These are phyloP conservation scores for Neurospora terricola DNA, from an alignment of 495 filamentous ascomycete genomes.

Conservation along the genomic window DNA sequence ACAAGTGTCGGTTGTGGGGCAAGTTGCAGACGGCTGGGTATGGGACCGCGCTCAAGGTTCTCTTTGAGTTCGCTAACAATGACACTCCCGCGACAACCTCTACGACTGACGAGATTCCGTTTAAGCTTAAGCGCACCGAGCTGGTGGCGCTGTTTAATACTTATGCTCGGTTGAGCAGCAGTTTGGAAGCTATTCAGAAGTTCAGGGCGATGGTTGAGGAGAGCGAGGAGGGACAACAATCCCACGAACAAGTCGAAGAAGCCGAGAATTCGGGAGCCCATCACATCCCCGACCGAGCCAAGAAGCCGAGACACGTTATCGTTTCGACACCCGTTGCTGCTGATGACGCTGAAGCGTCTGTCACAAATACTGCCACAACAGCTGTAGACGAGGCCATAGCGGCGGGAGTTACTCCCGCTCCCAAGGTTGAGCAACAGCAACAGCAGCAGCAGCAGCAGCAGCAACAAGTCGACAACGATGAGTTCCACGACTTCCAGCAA, in stretches of 20 bases:
- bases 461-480: constrained; percentile 30
- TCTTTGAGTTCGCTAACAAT: constrained; percentile 88
- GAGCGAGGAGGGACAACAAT: constrained; percentile 25
- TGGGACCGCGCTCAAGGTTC: constrained; percentile 85
- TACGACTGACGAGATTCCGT: constrained; percentile 32
- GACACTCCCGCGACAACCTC: constrained; percentile 45
- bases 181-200: constrained; percentile 59
- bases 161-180: constrained; percentile 72
- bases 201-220: constrained; percentile 65
- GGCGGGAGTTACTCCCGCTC: background rate
- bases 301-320: constrained; percentile 34
- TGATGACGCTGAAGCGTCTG: constrained; percentile 3
- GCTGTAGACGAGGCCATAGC: background rate
- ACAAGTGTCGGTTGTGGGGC: constrained; percentile 97
- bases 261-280: constrained; percentile 16
- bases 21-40: constrained; percentile 96
- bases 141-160: constrained; percentile 92
- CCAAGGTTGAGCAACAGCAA: background rate
- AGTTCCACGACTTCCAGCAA: constrained; percentile 12
- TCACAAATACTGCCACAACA: constrained; percentile 1
- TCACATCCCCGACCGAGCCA: constrained; percentile 30
- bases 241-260: constrained; percentile 25
- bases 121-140: constrained; percentile 75
- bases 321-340: constrained; percentile 8
- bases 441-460: background rate